Evolutionary conservation across 73 alveolate genomes (phyloP), one percentile per base, ranked within the genome.

Genomic region (Paramecium sonneborni): DNA sequence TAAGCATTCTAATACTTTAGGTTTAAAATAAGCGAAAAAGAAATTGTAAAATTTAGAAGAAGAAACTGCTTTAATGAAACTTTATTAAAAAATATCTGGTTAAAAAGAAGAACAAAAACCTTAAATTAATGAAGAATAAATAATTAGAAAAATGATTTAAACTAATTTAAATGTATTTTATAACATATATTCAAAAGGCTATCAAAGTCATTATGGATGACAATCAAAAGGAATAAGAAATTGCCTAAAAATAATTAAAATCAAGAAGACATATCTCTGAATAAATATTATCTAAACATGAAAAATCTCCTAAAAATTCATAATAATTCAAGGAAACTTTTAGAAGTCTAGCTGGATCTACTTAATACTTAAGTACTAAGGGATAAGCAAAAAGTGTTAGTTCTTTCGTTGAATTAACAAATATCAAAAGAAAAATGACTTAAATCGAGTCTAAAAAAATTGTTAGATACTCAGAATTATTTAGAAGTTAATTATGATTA

Each of bases 191-290:
- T 72, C 5, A 11, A 79, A 23, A 79, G 90, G 72, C 74, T 10
- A 79, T 79, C 30, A 79, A 79, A 79, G 41, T 79, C 11, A 39
- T 79, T 3, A 79, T 79, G 90, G 90, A 79, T 43, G 90, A 79
- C 3, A 79, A 79, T 46, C 14, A 38, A 44, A 43, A 79, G 24
- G 90, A n/a, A 26, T 43, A 79, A 15, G 90, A 79, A 43, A 39
- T 8, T 18, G 90, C 90, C 10, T 8, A 9, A 26, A 39, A 79
- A 79, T 79, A 79, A 79, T 26, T 79, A 24, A 79, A 34, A 41
- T 24, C 44, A 30, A 6, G 90, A 10, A 23, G 55, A 30, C 90
- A 43, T 24, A 23, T 18, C 10, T 79, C 44, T 24, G 69, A 39
- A 30, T 30, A 46, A 23, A 1, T 79, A 14, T 14, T 2, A 79